phyloP scores from a whole-genome alignment of 345 rosid species.

The Pistacia atlantica region DNA sequence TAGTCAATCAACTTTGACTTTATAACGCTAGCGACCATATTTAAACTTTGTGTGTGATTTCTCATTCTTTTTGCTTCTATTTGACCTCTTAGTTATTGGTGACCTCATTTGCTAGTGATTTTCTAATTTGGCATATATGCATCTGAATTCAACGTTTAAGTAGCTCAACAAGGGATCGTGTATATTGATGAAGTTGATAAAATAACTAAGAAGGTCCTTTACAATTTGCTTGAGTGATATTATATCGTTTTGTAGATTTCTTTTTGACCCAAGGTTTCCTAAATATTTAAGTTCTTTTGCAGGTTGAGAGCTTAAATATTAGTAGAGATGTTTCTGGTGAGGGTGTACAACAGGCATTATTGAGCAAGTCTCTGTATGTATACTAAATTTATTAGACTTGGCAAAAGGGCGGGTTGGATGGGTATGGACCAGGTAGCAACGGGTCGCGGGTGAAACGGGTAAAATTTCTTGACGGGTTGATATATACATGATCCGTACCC shows the following conservation, averaged over 20 bases:
- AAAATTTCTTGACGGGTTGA: too few relatives aligned
- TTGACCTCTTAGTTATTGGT: neutral
- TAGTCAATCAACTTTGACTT: neutral
- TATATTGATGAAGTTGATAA: constrained; percentile 98
- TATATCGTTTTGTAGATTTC: neutral
- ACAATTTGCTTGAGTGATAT: constrained; percentile 4
- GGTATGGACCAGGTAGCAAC: too few relatives aligned
- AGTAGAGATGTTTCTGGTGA: constrained; percentile 98
- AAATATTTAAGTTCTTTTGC: constrained; percentile 27
- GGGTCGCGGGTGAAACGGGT: too few relatives aligned
- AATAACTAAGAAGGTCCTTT: constrained; percentile 83
- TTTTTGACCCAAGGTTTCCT: neutral
- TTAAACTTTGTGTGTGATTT: neutral
- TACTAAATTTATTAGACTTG: too few relatives aligned
- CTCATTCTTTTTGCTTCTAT: constrained; percentile 5
- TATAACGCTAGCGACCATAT: too few relatives aligned
- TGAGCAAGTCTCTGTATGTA: constrained; percentile 26
- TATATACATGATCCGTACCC: too few relatives aligned
- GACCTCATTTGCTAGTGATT: constrained; percentile 12
- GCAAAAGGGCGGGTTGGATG: too few relatives aligned
- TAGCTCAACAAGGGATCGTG: constrained; percentile 94
- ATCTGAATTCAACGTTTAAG: constrained; percentile 89
- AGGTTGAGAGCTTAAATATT: constrained; percentile 93
- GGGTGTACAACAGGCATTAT: constrained; percentile 94
- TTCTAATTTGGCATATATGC: constrained; percentile 48